Conservation (phyloP, 441 rosid genomes). For the Kokia cookei region DNA sequence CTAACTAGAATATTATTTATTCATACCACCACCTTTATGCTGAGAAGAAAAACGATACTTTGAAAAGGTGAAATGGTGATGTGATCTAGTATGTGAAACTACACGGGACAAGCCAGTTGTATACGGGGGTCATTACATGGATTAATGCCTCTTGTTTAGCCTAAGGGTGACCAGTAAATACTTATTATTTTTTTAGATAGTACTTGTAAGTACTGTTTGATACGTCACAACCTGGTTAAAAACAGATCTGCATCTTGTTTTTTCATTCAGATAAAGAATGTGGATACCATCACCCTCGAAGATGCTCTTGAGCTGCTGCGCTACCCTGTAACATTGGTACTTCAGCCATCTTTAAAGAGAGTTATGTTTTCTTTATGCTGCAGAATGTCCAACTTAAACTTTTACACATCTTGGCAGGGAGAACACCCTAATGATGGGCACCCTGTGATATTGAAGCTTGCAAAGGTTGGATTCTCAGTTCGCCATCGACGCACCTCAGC, state of each 20-base stretch:
- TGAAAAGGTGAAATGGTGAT: not conserved
- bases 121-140: not conserved
- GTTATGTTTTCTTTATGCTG: constrained; percentile 9
- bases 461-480: constrained; percentile 61
- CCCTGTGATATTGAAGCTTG: constrained; percentile 62
- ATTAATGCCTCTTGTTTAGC: not conserved
- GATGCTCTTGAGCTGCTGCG: constrained; percentile 74
- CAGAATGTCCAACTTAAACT: constrained; percentile 1
- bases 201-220: not conserved
- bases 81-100: not conserved
- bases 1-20: not conserved
- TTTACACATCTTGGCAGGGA: constrained; percentile 51
- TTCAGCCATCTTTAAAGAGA: constrained; percentile 10
- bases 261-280: constrained; percentile 63
- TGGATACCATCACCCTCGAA: constrained; percentile 54
- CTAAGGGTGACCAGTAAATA: not conserved
- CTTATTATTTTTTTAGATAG: not conserved
- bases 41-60: not conserved
- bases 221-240: not conserved
- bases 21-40: not conserved
- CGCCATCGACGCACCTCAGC: constrained; percentile 75
- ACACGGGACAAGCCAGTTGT: not conserved
- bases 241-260: constrained; percentile 4
- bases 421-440: constrained; percentile 79
- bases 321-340: constrained; percentile 81